Conservation (phyloP, 2,329 filamentous ascomycete genomes). For the Scytalidium lignicola region DNA sequence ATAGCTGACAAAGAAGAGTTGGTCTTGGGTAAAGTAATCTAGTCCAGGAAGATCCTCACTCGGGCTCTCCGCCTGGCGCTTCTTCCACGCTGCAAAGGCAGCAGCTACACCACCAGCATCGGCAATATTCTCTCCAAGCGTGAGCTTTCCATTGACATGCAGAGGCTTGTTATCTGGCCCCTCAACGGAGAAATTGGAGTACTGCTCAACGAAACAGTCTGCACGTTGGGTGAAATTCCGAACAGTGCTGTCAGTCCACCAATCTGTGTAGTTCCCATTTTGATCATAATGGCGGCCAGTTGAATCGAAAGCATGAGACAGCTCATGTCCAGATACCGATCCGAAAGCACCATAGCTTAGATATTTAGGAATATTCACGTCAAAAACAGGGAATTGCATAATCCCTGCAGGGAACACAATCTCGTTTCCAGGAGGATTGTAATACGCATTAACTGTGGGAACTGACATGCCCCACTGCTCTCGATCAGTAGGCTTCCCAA, state of each 20-base stretch:
- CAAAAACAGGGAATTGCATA: constrained; percentile 64
- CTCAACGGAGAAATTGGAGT: constrained; percentile 53
- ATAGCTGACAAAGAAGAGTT: constrained; percentile 65
- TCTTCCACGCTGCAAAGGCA: constrained; percentile 61
- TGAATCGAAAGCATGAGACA: constrained; percentile 66
- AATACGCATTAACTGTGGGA: constrained; percentile 61
- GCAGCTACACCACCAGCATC: constrained; percentile 63
- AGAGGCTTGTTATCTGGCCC: constrained; percentile 51
- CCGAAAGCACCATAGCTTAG: constrained; percentile 66
- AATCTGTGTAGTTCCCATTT: constrained; percentile 58
- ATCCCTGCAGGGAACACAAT: constrained; percentile 67
- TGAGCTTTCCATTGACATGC: constrained; percentile 58
- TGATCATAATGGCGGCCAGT: constrained; percentile 60
- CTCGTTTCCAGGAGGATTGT: constrained; percentile 59
- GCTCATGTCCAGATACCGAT: constrained; percentile 61
- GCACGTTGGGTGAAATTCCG: constrained; percentile 52
- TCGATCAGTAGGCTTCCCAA: constrained; percentile 56
- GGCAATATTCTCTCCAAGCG: constrained; percentile 66
- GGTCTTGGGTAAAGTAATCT: constrained; percentile 57
- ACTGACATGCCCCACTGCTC: constrained; percentile 57
- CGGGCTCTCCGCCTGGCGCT: constrained; percentile 44
- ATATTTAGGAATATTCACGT: constrained; percentile 57
- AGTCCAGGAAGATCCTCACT: constrained; percentile 55
- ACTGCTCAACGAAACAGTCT: constrained; percentile 65
- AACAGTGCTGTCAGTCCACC: constrained; percentile 60